Percentiles rank a stretch among this genome's conserved stretches.
phyloP scores from a whole-genome alignment of 2,329 filamentous ascomycete species.

The Botrytis squamosa region DNA sequence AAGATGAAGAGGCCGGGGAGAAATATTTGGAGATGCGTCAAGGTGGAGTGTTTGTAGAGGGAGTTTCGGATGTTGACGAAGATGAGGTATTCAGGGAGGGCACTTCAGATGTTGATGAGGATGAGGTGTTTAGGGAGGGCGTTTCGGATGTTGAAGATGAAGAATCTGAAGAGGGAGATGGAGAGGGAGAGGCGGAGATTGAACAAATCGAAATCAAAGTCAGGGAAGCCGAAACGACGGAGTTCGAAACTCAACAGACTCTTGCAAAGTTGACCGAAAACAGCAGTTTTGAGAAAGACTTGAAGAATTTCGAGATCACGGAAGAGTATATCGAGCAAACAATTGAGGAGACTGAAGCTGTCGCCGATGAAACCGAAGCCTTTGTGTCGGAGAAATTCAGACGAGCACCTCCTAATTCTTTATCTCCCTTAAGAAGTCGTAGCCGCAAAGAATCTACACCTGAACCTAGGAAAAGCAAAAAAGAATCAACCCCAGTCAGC shows the following conservation, averaged over 20 bases:
- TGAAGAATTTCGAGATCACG: neutral
- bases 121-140: constrained; percentile 2
- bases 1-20: neutral
- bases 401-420: neutral
- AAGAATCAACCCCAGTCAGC: neutral
- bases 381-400: constrained; percentile 1
- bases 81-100: neutral
- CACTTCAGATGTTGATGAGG: neutral
- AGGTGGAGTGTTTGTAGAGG: neutral
- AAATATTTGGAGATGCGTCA: neutral
- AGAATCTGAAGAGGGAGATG: neutral
- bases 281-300: neutral
- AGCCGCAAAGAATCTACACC: neutral
- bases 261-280: neutral
- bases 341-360: neutral
- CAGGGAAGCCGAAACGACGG: constrained; percentile 10
- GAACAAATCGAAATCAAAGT: constrained; percentile 13
- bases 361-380: neutral
- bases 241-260: constrained; percentile 2
- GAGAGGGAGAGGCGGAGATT: neutral
- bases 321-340: neutral
- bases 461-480: neutral
- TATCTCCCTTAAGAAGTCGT: neutral
- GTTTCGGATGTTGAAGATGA: neutral
- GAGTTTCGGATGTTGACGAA: neutral